Evolutionary conservation across 148 eudicot species (phyloP), one percentile per base, ranked within the genome.

Genomic region (Cornus kousa): DNA sequence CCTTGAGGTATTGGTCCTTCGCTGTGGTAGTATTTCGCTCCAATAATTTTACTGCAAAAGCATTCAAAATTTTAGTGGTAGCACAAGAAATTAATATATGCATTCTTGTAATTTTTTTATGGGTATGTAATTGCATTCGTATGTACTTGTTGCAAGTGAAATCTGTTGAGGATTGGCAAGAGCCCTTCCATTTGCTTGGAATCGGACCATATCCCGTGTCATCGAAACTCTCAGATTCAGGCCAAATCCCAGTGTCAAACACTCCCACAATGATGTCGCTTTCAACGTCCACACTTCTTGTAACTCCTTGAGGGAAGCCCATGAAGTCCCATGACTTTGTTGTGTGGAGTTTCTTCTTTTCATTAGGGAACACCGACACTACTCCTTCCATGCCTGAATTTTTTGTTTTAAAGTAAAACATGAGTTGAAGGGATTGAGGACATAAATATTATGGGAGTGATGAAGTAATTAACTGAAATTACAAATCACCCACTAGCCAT

Each of bases 251-350:
- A 5, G 23, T 1, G 23, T 83, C 86, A 3, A 83, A 5, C 1
- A 84, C 74, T 22, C 83, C 86, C 13, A 84, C 23, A 1, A 77
- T 80, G 4, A 84, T 50, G 62, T 80, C 68, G 14, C 76, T 80
- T 66, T 84, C 86, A 20, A 7, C 2, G 1, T 14, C 14, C 1
- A n/a, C n/a, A n/a, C 2, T 53, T 53, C 59, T 53, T 53, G 1
- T 53, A 10, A 53, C 2, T 13, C 66, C 50, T 74, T 83, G n/a
- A 39, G 82, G 74, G 5, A 83, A 76, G 22, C 71, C 83, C 80
- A 79, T 72, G 78, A 83, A 83, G 73, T 83, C 80, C 86, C 83
- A 83, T 22, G 86, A 83, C 71, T 17, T 53, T 74, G 83, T 77
- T 14, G 86, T 80, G 14, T 57, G 72, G 20, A 9, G 78, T 6